Base-by-base conservation (phyloP, 2,329 filamentous ascomycete species). In the Calonectria ilicicola region DNA sequence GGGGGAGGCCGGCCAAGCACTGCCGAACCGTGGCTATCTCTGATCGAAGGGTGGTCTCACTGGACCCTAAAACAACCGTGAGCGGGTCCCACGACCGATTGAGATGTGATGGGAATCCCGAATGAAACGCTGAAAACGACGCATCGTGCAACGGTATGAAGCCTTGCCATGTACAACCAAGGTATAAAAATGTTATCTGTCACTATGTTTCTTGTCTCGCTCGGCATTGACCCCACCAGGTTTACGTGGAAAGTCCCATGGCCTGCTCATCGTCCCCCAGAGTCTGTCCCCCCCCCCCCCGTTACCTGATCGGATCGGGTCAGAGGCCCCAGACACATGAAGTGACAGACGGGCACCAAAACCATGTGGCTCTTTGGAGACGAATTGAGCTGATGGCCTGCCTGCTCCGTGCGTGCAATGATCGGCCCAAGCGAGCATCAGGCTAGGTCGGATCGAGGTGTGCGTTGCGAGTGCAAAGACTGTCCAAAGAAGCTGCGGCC, bases 361-460 rank as follows among this genome's bases (percentile, higher is more conserved):
- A 23, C 38, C 44, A 29, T 38, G 53, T 42, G 64, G 32, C 64
- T 44, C 32, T 49, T 60, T n/a, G 19, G 32, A 51, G 66, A 66
- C 23, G 64, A 63, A 62, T 63, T n/a, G 32, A 44, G 15, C 42
- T 19, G 44, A 27, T 56, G 58, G 32, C 21, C 29, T 60, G 10
- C 26, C 15, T 62, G 42, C 32, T 49, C 53, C 29, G 65, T 62
- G 65, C 42, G 23, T 58, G 15, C 26, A 23, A 29, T 47, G 42
- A 35, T 68, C 66, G 21, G 46, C n/a, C 66, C 14, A 68, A 47
- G 47, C 35, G 58, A 53, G 32, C 42, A 35, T 51, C 26, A 51
- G 32, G 46, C 69, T 71, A 67, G 17, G 56, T 64, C 64, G 27
- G 46, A 71, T 71, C 56, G 56, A 71, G 64, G 38, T 32, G 46